A percentile compares a stretch with the other conserved stretches of the same genome.
These are phyloP conservation scores for Clavariopsis aquatica DNA, from an alignment of 495 filamentous ascomycete genomes.

Conservation along the genomic window DNA sequence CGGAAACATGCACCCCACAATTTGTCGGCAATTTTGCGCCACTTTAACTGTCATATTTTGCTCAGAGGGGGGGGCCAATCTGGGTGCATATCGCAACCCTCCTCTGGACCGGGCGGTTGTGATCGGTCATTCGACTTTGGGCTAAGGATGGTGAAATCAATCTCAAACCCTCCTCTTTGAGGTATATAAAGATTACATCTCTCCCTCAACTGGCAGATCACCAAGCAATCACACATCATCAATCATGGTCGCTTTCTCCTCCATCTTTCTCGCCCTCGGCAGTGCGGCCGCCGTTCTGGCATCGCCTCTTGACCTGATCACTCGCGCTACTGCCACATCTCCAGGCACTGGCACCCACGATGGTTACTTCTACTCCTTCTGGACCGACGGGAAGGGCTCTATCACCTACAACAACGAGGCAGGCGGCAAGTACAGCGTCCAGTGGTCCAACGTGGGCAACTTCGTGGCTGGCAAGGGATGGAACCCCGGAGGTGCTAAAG, in stretches of 20 bases:
- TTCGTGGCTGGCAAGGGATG: constrained; percentile 43
- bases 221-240: constrained; percentile 1
- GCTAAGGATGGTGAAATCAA: neutral
- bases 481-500: constrained; percentile 36
- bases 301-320: constrained; percentile 17
- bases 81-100: neutral
- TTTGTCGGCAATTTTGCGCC: constrained; percentile 19
- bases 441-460: constrained; percentile 38
- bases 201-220: constrained; percentile 3
- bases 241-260: constrained; percentile 28
- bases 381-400: constrained; percentile 37
- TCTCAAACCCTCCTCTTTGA: neutral
- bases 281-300: constrained; percentile 21
- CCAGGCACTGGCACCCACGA: constrained; percentile 32
- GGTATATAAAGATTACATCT: constrained; percentile 12
- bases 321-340: constrained; percentile 3
- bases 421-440: constrained; percentile 36
- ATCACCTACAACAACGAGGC: constrained; percentile 39
- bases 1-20: constrained; percentile 27
- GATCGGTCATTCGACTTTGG: constrained; percentile 2
- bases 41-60: constrained; percentile 8
- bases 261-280: constrained; percentile 20
- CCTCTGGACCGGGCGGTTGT: constrained; percentile 16
- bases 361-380: constrained; percentile 42
- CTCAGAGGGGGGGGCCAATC: neutral